Percentiles rank a stretch among this genome's conserved stretches.
Evolutionary conservation across 495 filamentous ascomycete species (phyloP).

Genomic region (Penicillium subrubescens): DNA sequence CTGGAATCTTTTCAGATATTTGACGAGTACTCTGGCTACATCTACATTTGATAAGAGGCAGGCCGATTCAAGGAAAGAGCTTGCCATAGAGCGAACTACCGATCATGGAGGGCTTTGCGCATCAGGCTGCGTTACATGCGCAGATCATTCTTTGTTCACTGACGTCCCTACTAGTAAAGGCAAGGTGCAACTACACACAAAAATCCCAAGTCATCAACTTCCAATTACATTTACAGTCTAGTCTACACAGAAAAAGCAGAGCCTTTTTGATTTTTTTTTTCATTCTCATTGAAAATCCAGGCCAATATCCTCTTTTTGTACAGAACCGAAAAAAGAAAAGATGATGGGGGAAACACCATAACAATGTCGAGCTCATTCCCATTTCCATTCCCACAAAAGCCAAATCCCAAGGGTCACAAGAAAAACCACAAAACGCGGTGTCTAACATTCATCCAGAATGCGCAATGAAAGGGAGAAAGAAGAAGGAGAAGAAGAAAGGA

Average conservation of each 20-base stretch:
- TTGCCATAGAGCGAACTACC: background rate
- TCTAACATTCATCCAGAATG: slow-evolving; percentile 18
- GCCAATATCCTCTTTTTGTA: slow-evolving; percentile 28
- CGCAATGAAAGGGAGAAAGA: background rate
- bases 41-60: too few species aligned
- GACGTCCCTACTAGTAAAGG: too few species aligned
- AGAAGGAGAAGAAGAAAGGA: background rate
- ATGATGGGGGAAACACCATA: slow-evolving; percentile 22
- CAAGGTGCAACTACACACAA: too few species aligned
- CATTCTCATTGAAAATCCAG: slow-evolving; percentile 26
- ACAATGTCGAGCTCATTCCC: slow-evolving; percentile 16
- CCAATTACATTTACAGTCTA: background rate
- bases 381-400: slow-evolving; percentile 1
- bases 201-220: too few species aligned
- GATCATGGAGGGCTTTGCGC: too few species aligned
- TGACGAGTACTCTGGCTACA: too few species aligned
- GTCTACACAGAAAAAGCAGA: background rate
- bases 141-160: background rate
- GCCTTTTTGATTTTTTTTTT: slow-evolving; percentile 26
- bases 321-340: slow-evolving; percentile 33
- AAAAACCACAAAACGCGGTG: slow-evolving; percentile 6
- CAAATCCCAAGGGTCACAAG: background rate
- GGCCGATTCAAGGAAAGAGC: background rate
- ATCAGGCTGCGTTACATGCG: background rate
- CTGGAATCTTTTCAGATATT: background rate